phyloP scores from a whole-genome alignment of 345 rosid genomes.

The Physaria fendleri region DNA sequence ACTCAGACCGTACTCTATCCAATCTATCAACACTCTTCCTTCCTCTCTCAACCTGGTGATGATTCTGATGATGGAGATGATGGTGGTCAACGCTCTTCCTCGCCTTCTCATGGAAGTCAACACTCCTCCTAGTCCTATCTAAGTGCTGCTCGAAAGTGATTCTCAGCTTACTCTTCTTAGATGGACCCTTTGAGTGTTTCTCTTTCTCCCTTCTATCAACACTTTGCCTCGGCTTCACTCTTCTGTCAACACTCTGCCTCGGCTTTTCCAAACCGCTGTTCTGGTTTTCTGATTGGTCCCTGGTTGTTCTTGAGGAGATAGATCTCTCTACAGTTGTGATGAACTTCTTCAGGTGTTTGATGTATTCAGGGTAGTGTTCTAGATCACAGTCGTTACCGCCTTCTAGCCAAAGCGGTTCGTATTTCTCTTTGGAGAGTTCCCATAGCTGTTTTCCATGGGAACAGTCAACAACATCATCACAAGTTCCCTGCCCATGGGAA shows the following conservation, averaged over 20 bases:
- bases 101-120: conserved; percentile 85
- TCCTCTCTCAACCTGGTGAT: conserved; percentile 57
- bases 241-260: conserved; percentile 74
- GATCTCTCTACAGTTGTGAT: conserved; percentile 71
- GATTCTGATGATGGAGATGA: no score
- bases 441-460: conserved; percentile 95
- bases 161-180: conserved; percentile 42
- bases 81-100: conserved; percentile 55
- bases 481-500: conserved; percentile 73
- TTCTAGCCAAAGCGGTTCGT: conserved; percentile 91
- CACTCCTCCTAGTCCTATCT: conserved; percentile 81
- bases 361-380: conserved; percentile 81
- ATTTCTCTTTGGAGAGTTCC: conserved; percentile 90
- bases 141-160: conserved; percentile 58
- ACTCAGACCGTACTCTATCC: conserved; percentile 55
- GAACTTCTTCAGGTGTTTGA: conserved; percentile 89
- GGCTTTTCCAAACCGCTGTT: no score
- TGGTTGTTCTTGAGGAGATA: conserved; percentile 46
- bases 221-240: conserved; percentile 90
- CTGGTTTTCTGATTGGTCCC: conserved; percentile 36
- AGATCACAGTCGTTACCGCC: conserved; percentile 92
- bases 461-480: conserved; percentile 90
- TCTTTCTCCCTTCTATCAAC: conserved; percentile 37
- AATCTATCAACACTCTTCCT: conserved; percentile 88
- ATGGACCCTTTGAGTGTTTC: conserved; percentile 44